Percentiles rank a stretch among this genome's conserved stretches.
Conservation (phyloP, 495 filamentous ascomycete genomes). For the Evansstolkia leycettana region DNA sequence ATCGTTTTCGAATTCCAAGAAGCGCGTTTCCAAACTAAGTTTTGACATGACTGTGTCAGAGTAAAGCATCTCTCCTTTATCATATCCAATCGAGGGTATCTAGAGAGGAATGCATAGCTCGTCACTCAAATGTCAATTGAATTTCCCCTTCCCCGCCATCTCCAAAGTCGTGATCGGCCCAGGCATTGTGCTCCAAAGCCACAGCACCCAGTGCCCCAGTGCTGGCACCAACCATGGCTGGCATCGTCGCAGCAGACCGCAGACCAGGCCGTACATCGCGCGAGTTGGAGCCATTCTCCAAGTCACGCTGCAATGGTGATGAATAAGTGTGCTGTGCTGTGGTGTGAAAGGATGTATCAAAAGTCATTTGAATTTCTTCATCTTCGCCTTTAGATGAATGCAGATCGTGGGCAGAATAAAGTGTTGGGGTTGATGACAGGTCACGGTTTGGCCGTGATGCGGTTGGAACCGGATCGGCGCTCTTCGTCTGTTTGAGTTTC, state of each 20-base stretch:
- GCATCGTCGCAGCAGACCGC: slow-evolving; percentile 28
- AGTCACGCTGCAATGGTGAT: slow-evolving; percentile 3
- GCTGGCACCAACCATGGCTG: slow-evolving; percentile 9
- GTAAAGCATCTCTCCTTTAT: too few species aligned
- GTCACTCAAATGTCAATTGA: slow-evolving; percentile 46
- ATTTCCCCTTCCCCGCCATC: slow-evolving; percentile 38
- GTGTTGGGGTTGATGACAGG: background rate
- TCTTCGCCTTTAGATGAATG: slow-evolving; percentile 19
- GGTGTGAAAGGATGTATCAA: slow-evolving; percentile 49
- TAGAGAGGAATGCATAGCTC: slow-evolving; percentile 5
- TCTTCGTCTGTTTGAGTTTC: slow-evolving; percentile 37
- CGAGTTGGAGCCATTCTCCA: slow-evolving; percentile 1
- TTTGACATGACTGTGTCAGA: too few species aligned
- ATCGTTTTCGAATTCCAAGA: too few species aligned
- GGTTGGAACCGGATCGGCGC: slow-evolving; percentile 11
- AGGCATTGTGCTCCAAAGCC: slow-evolving; percentile 57
- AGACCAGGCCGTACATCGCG: slow-evolving; percentile 24
- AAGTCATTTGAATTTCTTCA: slow-evolving; percentile 56
- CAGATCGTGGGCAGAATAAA: slow-evolving; percentile 7
- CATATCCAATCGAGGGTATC: slow-evolving; percentile 4
- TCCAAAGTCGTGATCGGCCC: slow-evolving; percentile 62
- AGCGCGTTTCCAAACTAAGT: too few species aligned
- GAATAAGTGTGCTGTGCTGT: slow-evolving; percentile 13
- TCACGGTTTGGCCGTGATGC: slow-evolving; percentile 21
- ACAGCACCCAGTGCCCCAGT: slow-evolving; percentile 19